Conservation (phyloP, 2,329 filamentous ascomycete genomes). For the Cylindrodendrum hubeiense region DNA sequence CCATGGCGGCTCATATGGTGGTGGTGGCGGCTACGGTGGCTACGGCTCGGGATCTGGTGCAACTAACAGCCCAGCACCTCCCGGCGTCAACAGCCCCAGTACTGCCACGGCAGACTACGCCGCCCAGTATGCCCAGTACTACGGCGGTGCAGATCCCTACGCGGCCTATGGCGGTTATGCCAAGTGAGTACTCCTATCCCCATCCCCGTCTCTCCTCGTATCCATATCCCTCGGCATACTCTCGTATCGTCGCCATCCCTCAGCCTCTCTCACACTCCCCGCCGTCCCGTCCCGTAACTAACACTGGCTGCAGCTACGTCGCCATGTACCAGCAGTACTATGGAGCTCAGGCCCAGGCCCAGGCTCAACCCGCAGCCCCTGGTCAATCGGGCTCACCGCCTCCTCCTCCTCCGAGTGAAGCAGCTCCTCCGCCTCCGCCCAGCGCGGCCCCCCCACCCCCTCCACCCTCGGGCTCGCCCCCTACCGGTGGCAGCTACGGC, state of each 20-base stretch:
- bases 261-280: not conserved
- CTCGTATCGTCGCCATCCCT: not conserved
- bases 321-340: slow-evolving; percentile 83
- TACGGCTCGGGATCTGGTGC: slow-evolving; percentile 46
- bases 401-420: slow-evolving; percentile 69
- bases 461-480: slow-evolving; percentile 55
- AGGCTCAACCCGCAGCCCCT: slow-evolving; percentile 58
- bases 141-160: slow-evolving; percentile 82
- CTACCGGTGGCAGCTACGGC: slow-evolving; percentile 67
- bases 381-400: slow-evolving; percentile 65
- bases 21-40: slow-evolving; percentile 45
- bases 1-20: slow-evolving; percentile 48
- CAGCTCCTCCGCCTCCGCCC: slow-evolving; percentile 73
- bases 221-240: not conserved
- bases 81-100: slow-evolving; percentile 44
- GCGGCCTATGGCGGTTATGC: slow-evolving; percentile 91
- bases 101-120: slow-evolving; percentile 71
- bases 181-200: slow-evolving; percentile 62
- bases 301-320: slow-evolving; percentile 61
- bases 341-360: slow-evolving; percentile 60
- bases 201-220: not conserved
- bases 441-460: slow-evolving; percentile 68
- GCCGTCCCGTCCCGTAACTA: slow-evolving; percentile 29
- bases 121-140: slow-evolving; percentile 88
- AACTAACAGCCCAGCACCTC: slow-evolving; percentile 53